Conservation (phyloP, 2,329 filamentous ascomycete species). For the Fusarium sp. region DNA sequence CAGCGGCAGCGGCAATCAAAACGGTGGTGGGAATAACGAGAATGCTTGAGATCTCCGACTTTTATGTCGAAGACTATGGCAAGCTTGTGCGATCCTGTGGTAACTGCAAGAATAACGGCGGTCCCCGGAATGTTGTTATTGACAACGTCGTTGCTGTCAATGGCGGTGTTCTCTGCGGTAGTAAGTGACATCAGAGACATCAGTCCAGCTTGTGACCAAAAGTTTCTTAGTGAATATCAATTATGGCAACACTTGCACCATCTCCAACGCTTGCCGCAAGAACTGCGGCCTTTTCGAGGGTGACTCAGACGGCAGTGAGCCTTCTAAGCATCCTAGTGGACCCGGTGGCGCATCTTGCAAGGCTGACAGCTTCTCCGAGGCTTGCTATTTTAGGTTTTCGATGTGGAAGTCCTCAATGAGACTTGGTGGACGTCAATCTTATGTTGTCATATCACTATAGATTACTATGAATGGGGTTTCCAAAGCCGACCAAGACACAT, state of each 20-base stretch:
- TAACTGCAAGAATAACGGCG: constrained; percentile 35
- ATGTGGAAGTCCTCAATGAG: background rate
- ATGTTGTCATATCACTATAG: background rate
- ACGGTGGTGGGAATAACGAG: background rate
- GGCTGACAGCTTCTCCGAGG: constrained; percentile 17
- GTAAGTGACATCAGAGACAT: background rate
- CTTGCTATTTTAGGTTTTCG: constrained; percentile 15
- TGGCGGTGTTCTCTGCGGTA: constrained; percentile 35
- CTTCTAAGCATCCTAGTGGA: constrained; percentile 29
- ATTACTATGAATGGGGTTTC: background rate
- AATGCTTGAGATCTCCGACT: constrained; percentile 39
- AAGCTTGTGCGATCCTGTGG: constrained; percentile 62
- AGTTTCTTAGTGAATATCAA: constrained; percentile 30
- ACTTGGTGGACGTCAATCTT: background rate
- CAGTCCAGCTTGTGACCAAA: background rate
- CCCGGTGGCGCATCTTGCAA: constrained; percentile 33
- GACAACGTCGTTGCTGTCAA: constrained; percentile 33
- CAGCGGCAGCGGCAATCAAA: background rate
- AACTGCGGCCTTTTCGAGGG: constrained; percentile 31
- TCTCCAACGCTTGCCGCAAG: constrained; percentile 35
- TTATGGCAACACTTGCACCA: constrained; percentile 39
- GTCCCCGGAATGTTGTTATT: constrained; percentile 30
- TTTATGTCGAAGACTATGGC: constrained; percentile 50
- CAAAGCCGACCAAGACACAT: background rate
- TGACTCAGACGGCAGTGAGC: constrained; percentile 30